Evolutionary conservation across 345 rosid genomes (phyloP), one percentile per base, ranked within the genome.

Genomic region (Excoecaria cochinchinensis): DNA sequence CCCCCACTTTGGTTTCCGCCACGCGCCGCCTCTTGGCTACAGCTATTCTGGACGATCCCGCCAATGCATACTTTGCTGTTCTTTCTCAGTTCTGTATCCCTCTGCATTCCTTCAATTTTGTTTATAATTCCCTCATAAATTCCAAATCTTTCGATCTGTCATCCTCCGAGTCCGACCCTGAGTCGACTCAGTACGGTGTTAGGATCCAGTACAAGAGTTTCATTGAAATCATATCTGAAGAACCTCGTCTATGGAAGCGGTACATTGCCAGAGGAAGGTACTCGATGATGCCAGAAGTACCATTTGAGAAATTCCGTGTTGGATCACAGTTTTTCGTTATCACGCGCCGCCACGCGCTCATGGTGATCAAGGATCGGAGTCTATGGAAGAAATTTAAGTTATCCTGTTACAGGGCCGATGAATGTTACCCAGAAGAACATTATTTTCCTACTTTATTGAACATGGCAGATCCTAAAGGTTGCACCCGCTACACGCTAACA

Each of bases 341-440:
- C 83, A 89, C 97, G 0, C 86, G 98, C 70, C 86, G 87, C 9
- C 95, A 95, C 81, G 97, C 97, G 50, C 72, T 89, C 61, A 3
- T 83, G 60, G 95, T 94, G 16, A 70, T 94, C 21, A 88, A 81
- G 71, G 97, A 94, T 82, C 88, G 90, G 48, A 68, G 69, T 71
- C 82, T 92, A 51, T 94, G 98, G 98, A 87, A 79, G 73, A 92
- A 94, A 82, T 94, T 95, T 69, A 85, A 84, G 87, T 60, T 86
- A 31, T 92, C 98, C 0, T 93, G 99, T 81, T 95, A 90, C 77
- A 77, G 85, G 44, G 86, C 88, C 1, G 88, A 88, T 17, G 92
- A 87, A 70, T 93, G 99, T 74, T 93, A 88, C 82, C 99, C 99
- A 0, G 99, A 95, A 71, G 99, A 93, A 88, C 99, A 95, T 81